These are phyloP conservation scores for Lecanosticta acicola DNA, from an alignment of 2,329 filamentous ascomycete genomes.

Conservation along the genomic window DNA sequence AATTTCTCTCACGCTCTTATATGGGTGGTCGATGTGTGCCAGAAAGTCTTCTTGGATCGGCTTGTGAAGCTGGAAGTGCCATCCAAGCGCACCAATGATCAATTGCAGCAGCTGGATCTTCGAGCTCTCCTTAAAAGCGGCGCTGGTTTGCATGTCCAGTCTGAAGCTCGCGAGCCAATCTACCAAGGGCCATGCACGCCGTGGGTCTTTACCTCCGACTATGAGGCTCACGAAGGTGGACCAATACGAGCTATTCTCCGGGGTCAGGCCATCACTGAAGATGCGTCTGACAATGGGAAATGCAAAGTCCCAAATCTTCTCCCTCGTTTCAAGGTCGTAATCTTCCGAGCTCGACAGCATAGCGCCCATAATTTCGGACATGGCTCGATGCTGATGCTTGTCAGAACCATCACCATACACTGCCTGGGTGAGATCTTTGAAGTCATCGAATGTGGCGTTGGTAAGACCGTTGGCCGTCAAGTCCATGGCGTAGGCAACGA, in stretches of 20 bases:
- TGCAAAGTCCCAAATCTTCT: constrained; percentile 79
- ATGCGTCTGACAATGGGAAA: constrained; percentile 82
- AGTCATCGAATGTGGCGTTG: constrained; percentile 73
- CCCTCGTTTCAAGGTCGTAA: constrained; percentile 65
- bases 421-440: constrained; percentile 70
- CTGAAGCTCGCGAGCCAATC: constrained; percentile 78
- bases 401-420: constrained; percentile 91
- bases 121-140: constrained; percentile 96
- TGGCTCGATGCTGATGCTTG: constrained; percentile 95
- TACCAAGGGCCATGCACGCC: constrained; percentile 78
- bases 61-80: constrained; percentile 90
- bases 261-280: constrained; percentile 85
- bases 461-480: constrained; percentile 78
- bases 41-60: constrained; percentile 87
- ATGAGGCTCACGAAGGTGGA: constrained; percentile 86
- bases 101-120: constrained; percentile 91
- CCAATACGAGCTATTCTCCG: constrained; percentile 94
- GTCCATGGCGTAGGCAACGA: constrained; percentile 85
- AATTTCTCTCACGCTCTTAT: constrained; percentile 92
- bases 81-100: constrained; percentile 78
- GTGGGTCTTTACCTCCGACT: constrained; percentile 81
- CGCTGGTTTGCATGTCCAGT: constrained; percentile 89
- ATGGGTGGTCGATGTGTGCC: constrained; percentile 88
- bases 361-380: constrained; percentile 85
- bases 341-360: constrained; percentile 77